A percentile compares a stretch with the other conserved stretches of the same genome.
Conservation (phyloP, 495 filamentous ascomycete genomes). For the Xylaria nigripes region DNA sequence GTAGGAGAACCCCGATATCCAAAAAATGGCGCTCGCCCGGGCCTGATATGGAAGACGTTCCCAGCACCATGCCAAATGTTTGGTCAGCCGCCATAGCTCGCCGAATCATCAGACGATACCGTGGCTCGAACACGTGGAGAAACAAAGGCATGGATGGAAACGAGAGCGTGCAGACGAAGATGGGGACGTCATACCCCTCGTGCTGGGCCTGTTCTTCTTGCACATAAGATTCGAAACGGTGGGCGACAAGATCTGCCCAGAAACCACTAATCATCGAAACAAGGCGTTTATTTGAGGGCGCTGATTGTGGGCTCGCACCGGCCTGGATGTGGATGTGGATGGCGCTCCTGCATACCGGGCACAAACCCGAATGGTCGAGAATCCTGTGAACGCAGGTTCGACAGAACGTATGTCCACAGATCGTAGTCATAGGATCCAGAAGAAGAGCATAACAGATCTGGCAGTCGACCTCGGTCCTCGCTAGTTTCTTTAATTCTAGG, state of each 20-base stretch:
- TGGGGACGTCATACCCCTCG: conserved; percentile 53
- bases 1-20: conserved; percentile 69
- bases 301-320: conserved; percentile 36
- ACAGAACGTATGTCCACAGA: conserved; percentile 87
- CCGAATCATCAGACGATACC: conserved; percentile 81
- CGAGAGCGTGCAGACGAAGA: conserved; percentile 75
- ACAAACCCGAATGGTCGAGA: conserved; percentile 65
- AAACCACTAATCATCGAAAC: conserved; percentile 51
- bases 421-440: conserved; percentile 71
- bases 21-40: conserved; percentile 44
- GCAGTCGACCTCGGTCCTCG: conserved; percentile 68
- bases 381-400: conserved; percentile 65
- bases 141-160: conserved; percentile 80
- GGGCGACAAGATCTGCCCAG: conserved; percentile 55
- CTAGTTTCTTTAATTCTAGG: conserved; percentile 49
- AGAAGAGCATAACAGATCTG: conserved; percentile 78
- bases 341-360: conserved; percentile 66
- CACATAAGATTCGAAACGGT: conserved; percentile 26
- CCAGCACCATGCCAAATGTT: conserved; percentile 77
- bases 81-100: conserved; percentile 63
- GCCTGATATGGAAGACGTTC: conserved; percentile 2
- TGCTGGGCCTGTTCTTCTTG: conserved; percentile 30
- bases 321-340: conserved; percentile 59
- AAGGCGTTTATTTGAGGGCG: conserved; percentile 55
- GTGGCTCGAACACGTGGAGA: conserved; percentile 83